These are phyloP conservation scores for Zostera marina DNA, from an alignment of 116 monocot genomes.

Conservation along the genomic window DNA sequence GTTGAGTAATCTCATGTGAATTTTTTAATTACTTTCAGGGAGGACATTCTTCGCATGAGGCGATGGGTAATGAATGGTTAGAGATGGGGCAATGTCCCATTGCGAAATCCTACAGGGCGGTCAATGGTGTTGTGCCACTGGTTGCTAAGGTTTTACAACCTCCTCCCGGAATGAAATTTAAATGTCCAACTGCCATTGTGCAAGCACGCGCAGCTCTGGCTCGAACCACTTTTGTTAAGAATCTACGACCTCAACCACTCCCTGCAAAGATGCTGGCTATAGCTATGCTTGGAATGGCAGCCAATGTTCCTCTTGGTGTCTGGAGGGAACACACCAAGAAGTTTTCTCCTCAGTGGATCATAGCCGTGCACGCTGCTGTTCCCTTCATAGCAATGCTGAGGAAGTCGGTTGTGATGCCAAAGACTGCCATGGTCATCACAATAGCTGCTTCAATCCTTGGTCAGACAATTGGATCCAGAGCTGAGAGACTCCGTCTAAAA, in stretches of 20 bases:
- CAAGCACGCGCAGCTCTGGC: slow-evolving; percentile 71
- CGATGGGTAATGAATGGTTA: slow-evolving; percentile 63
- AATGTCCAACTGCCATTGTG: slow-evolving; percentile 64
- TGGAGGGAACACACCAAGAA: slow-evolving; percentile 88
- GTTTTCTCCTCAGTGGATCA: slow-evolving; percentile 86
- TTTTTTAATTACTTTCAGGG: slow-evolving; percentile 12
- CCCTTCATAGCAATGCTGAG: slow-evolving; percentile 91
- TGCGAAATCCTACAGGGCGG: slow-evolving; percentile 84
- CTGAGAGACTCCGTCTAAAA: slow-evolving; percentile 59
- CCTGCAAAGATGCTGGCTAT: slow-evolving; percentile 71
- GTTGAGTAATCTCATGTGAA: not conserved
- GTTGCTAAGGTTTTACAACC: slow-evolving; percentile 68
- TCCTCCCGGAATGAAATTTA: slow-evolving; percentile 56
- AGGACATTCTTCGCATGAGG: slow-evolving; percentile 39
- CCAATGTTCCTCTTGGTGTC: slow-evolving; percentile 72
- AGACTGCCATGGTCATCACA: slow-evolving; percentile 85
- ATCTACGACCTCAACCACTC: slow-evolving; percentile 81
- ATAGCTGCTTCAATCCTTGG: slow-evolving; percentile 87
- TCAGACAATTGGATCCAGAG: slow-evolving; percentile 80
- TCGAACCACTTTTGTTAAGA: slow-evolving; percentile 58
- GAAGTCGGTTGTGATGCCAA: slow-evolving; percentile 87
- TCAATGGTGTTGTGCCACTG: slow-evolving; percentile 52
- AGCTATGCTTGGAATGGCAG: slow-evolving; percentile 76
- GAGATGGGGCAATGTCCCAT: slow-evolving; percentile 86
- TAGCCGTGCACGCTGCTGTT: slow-evolving; percentile 84